phyloP scores from a whole-genome alignment of 192 early-diverging fungal genomes.

The Allomyces macrogynus region DNA sequence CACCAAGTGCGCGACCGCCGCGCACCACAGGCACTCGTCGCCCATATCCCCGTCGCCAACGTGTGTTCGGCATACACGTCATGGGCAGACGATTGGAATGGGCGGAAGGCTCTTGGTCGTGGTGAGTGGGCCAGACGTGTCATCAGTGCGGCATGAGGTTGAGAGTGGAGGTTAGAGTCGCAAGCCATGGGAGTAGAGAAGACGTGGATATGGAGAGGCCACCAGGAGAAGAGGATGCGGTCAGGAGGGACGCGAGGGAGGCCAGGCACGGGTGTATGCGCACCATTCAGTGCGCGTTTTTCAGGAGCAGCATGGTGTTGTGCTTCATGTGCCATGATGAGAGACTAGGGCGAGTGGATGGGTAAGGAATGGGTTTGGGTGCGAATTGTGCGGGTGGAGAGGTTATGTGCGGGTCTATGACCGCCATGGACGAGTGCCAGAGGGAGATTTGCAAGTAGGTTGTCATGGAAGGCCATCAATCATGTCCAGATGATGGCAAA shows the following conservation, averaged over 20 bases:
- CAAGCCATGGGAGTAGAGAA: not conserved
- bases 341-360: not conserved
- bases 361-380: not conserved
- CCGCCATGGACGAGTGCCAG: not conserved
- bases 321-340: not conserved
- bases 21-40: not conserved
- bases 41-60: not conserved
- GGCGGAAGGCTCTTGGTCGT: not conserved
- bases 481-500: not conserved
- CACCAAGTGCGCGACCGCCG: not conserved
- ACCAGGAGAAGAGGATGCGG: not conserved
- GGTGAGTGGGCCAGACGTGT: not conserved
- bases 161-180: not conserved
- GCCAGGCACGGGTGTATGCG: not conserved
- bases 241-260: not conserved
- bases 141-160: not conserved
- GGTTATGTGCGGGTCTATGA: not conserved
- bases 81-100: not conserved
- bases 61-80: not conserved
- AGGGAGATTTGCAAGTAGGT: not conserved
- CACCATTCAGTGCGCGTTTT: not conserved
- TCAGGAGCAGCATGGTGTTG: not conserved
- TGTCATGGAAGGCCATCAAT: not conserved
- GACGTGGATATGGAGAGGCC: not conserved
- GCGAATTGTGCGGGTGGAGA: not conserved